Evolutionary conservation across 2,329 filamentous ascomycete genomes (phyloP).

Genomic region (Nemania diffusa): DNA sequence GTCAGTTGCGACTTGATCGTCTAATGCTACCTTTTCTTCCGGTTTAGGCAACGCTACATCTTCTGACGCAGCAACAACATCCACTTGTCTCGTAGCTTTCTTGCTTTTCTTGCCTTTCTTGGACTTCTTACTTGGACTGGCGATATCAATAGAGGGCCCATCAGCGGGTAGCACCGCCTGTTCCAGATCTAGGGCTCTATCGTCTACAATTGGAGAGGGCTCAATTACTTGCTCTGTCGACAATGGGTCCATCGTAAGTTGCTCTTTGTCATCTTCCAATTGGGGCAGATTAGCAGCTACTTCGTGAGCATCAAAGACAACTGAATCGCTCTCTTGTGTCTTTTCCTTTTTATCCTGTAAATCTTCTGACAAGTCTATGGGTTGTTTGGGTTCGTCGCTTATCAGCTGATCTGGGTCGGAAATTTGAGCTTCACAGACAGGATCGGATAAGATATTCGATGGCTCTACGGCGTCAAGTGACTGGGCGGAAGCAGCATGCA

Average conservation of each 20-base stretch:
- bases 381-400: constrained; percentile 36
- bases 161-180: constrained; percentile 20
- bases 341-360: constrained; percentile 47
- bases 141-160: constrained; percentile 28
- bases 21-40: constrained; percentile 24
- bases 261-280: constrained; percentile 26
- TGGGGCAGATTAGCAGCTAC: neutral
- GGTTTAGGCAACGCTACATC: constrained; percentile 7
- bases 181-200: constrained; percentile 21
- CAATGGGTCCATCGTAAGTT: constrained; percentile 16
- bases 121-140: constrained; percentile 39
- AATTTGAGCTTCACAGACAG: constrained; percentile 4
- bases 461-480: constrained; percentile 35
- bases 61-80: neutral
- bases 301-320: constrained; percentile 19
- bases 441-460: constrained; percentile 10
- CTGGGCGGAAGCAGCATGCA: constrained; percentile 37
- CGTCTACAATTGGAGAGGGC: neutral
- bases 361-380: constrained; percentile 45
- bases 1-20: constrained; percentile 11
- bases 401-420: constrained; percentile 17
- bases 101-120: constrained; percentile 42
- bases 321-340: constrained; percentile 38
- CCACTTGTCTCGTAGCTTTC: constrained; percentile 23
- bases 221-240: constrained; percentile 21